Evolutionary conservation across 2,329 filamentous ascomycete species (phyloP).

Genomic region (Daldinia sp.): DNA sequence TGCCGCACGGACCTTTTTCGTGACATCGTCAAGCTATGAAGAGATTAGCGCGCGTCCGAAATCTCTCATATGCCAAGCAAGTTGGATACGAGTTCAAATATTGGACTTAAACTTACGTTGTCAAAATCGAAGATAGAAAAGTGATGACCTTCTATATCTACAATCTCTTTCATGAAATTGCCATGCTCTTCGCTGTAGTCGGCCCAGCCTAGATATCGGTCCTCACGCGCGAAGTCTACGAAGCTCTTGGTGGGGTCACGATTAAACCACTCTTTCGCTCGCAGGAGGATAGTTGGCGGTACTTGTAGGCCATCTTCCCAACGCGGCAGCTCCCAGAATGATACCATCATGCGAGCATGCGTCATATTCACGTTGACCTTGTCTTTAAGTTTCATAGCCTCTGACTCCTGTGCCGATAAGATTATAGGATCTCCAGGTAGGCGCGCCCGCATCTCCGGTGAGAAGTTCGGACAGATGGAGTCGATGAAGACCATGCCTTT

Average conservation of each 20-base stretch:
- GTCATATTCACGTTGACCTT: conserved; percentile 52
- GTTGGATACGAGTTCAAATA: not conserved
- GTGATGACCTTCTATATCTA: conserved; percentile 66
- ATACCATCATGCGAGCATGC: conserved; percentile 51
- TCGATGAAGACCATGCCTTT: conserved; percentile 67
- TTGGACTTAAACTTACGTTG: conserved; percentile 43
- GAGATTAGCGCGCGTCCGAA: not conserved
- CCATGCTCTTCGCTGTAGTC: conserved; percentile 54
- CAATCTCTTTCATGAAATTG: conserved; percentile 58
- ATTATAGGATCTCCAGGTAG: conserved; percentile 48
- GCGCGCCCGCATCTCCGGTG: conserved; percentile 34
- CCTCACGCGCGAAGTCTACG: conserved; percentile 60
- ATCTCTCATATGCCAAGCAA: no score
- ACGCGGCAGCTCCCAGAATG: conserved; percentile 45
- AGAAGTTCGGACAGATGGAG: conserved; percentile 56
- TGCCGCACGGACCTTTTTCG: conserved; percentile 46
- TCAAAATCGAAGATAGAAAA: conserved; percentile 54
- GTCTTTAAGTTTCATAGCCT: conserved; percentile 48
- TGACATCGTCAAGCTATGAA: conserved; percentile 46
- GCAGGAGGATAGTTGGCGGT: conserved; percentile 61
- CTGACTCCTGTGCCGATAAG: conserved; percentile 46
- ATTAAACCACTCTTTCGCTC: conserved; percentile 58
- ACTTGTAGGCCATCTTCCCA: conserved; percentile 38
- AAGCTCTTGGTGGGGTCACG: conserved; percentile 46
- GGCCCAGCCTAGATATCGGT: conserved; percentile 63